These are phyloP conservation scores for Colletotrichum sidae DNA, from an alignment of 2,329 filamentous ascomycete genomes.

Conservation along the genomic window DNA sequence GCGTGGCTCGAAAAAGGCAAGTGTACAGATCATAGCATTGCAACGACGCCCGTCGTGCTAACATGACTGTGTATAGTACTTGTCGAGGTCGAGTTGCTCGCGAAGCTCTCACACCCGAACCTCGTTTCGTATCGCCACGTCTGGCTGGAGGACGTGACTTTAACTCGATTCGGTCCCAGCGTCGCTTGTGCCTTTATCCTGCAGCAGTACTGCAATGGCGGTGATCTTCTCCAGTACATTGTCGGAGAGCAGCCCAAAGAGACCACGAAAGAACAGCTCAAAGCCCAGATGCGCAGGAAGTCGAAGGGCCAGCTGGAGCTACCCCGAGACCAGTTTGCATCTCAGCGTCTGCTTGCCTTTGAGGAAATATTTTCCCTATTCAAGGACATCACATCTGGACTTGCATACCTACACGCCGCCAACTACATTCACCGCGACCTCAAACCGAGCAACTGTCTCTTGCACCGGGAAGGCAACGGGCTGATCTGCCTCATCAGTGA, in stretches of 20 bases:
- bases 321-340: slow-evolving; percentile 58
- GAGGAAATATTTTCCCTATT: slow-evolving; percentile 98
- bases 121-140: slow-evolving; percentile 97
- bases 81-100: slow-evolving; percentile 91
- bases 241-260: slow-evolving; percentile 74
- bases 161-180: slow-evolving; percentile 87
- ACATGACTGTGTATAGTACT: slow-evolving; percentile 62
- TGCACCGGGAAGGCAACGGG: slow-evolving; percentile 80
- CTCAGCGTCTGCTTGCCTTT: slow-evolving; percentile 68
- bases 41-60: not conserved
- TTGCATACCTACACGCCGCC: slow-evolving; percentile 89
- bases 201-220: slow-evolving; percentile 96
- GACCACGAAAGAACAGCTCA: slow-evolving; percentile 84
- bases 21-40: not conserved
- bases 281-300: slow-evolving; percentile 84
- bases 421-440: slow-evolving; percentile 97
- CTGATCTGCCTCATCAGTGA: slow-evolving; percentile 92
- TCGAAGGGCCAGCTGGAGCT: slow-evolving; percentile 82
- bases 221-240: slow-evolving; percentile 90
- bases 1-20: slow-evolving; percentile 88
- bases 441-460: slow-evolving; percentile 94
- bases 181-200: slow-evolving; percentile 97
- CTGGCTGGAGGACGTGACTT: slow-evolving; percentile 90
- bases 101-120: slow-evolving; percentile 92
- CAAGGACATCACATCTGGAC: slow-evolving; percentile 90